phyloP scores from a whole-genome alignment of 139 green algal genomes.

The Closterium sp. region DNA sequence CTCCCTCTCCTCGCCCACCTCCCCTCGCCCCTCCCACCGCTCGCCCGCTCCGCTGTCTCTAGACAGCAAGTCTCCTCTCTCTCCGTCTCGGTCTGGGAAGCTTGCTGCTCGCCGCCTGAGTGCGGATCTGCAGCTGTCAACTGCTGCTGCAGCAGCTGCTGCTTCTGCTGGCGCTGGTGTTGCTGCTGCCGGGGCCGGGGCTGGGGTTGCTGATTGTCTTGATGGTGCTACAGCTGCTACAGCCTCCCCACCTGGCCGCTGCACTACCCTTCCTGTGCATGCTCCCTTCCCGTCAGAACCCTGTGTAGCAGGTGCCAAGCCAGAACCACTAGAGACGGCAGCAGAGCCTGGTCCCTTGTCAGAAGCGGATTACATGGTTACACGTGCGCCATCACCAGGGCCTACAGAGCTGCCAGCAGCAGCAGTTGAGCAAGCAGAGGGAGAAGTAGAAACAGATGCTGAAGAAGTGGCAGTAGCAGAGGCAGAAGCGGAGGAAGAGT shows the following conservation, averaged over 20 bases:
- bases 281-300: too few species aligned
- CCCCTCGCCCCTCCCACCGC: background rate
- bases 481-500: background rate
- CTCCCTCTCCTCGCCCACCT: conserved; percentile 5
- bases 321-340: background rate
- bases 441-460: too few species aligned
- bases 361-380: background rate
- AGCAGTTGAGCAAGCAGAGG: too few species aligned
- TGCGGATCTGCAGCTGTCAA: background rate
- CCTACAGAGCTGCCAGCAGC: too few species aligned
- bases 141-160: background rate
- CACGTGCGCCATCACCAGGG: background rate
- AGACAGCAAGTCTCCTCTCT: background rate
- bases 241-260: background rate
- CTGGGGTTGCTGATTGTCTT: background rate
- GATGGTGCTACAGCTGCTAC: background rate
- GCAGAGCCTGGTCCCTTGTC: background rate
- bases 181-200: background rate
- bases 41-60: background rate
- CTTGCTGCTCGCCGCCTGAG: background rate
- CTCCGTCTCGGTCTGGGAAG: background rate
- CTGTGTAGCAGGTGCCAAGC: background rate
- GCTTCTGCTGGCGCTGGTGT: background rate
- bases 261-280: too few species aligned
- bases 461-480: background rate